Evolutionary conservation across 148 eudicot species (phyloP).

Genomic region (Gaultheria prostrata): DNA sequence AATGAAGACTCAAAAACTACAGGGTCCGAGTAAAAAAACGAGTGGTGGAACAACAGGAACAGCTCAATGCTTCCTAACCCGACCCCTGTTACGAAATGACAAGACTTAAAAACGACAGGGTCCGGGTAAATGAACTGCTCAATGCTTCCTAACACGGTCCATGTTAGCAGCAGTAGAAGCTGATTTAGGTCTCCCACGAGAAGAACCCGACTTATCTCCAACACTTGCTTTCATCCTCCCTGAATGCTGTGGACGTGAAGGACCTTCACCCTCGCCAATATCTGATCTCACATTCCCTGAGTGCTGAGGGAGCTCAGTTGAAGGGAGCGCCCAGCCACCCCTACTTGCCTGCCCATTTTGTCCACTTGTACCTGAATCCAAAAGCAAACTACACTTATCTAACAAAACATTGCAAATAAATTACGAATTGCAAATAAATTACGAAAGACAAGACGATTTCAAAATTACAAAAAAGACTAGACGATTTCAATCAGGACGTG

Average conservation of each 20-base stretch:
- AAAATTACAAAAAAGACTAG: too few relatives aligned
- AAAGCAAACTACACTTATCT: constrained; percentile 1
- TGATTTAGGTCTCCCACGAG: constrained; percentile 29
- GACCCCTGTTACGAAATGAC: constrained; percentile 11
- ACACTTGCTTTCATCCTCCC: constrained; percentile 16
- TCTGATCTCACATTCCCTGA: constrained; percentile 15
- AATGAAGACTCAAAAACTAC: background rate
- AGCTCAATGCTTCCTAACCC: constrained; percentile 11
- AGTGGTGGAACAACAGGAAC: background rate
- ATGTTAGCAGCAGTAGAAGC: background rate
- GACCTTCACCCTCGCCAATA: constrained; percentile 18
- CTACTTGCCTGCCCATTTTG: constrained; percentile 24
- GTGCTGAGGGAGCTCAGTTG: constrained; percentile 30
- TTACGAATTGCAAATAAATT: background rate
- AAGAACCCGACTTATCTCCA: background rate
- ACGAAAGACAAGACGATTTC: background rate
- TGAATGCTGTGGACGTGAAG: constrained; percentile 24
- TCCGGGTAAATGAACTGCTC: background rate
- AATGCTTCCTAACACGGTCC: constrained; percentile 17
- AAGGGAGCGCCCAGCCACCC: constrained; percentile 78
- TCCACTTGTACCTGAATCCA: constrained; percentile 29
- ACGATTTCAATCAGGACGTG: background rate
- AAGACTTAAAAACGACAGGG: too few relatives aligned
- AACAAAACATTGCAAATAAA: background rate
- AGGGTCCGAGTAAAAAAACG: background rate